Base-by-base conservation (phyloP, 2,329 filamentous ascomycete species). In the Colletotrichum scovillei region DNA sequence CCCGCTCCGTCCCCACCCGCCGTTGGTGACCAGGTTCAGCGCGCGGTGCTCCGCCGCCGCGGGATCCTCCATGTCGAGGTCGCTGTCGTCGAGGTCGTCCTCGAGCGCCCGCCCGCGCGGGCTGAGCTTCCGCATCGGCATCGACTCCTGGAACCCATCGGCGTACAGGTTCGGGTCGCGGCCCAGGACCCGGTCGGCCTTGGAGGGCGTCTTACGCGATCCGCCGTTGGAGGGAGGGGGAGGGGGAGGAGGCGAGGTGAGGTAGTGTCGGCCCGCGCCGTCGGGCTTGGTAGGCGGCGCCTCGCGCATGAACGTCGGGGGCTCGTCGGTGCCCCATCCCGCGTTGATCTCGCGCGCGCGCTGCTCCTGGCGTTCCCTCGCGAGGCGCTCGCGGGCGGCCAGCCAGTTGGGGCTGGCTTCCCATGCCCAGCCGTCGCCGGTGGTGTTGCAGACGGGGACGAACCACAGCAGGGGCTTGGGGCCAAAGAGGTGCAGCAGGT, bases 371-470 rank as follows among this genome's bases (percentile, higher is more conserved):
- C 91, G 84, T 73, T 92, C 90, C 11, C 79, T 76, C 5, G 85
- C 84, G n/a, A 95, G 86, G 24, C 85, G 85, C 6, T 95, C 92
- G 56, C 92, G 87, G 4, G 92, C 93, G 46, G 92, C 91, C 3
- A 94, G 75, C 93, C 97, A 99, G 76, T 90, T 91, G 1, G 90
- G 88, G 79, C 92, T 97, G 0, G 95, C 90, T 78, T 98, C 95
- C 97, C 97, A 99, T 57, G 88, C 88, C 96, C 96, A 99, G 26
- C 97, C 97, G 81, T 99, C 94, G 42, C 96, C 96, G 0, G 91
- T 94, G 2, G 95, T 97, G 79, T 93, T 98, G 81, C 90, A 91
- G 58, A 98, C 85, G 0, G 97, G 97, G 1, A 98, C 74, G 32
- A 88, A 84, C 96, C 97, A 98, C 9, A 97, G 86, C 30, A 90